A percentile compares a stretch with the other conserved stretches of the same genome.
These are phyloP conservation scores for Globisporangium nodosum DNA, from an alignment of 352 stramenopile genomes.

Conservation along the genomic window DNA sequence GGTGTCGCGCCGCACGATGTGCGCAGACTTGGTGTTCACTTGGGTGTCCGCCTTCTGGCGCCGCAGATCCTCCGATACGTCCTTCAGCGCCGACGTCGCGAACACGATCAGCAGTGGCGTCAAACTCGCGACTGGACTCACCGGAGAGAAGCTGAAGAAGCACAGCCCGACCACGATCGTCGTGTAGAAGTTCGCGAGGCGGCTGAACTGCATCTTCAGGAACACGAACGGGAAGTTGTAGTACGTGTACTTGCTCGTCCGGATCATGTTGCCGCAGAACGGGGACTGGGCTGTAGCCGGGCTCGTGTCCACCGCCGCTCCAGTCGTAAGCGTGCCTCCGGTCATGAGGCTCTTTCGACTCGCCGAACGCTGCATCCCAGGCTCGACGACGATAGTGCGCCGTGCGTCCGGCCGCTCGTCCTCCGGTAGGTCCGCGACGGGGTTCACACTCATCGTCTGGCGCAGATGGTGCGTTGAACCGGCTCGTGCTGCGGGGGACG, in stretches of 20 bases:
- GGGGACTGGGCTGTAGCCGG: slow-evolving; percentile 18
- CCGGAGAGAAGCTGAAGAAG: slow-evolving; percentile 85
- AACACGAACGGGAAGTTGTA: slow-evolving; percentile 90
- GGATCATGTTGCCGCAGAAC: slow-evolving; percentile 76
- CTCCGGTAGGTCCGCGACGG: slow-evolving; percentile 35
- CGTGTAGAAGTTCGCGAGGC: slow-evolving; percentile 86
- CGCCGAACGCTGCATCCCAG: slow-evolving; percentile 12
- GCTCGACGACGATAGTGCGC: slow-evolving; percentile 42
- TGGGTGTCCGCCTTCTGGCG: slow-evolving; percentile 69
- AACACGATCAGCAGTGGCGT: slow-evolving; percentile 86
- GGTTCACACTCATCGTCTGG: slow-evolving; percentile 58
- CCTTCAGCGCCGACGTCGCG: slow-evolving; percentile 83
- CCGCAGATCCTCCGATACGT: slow-evolving; percentile 77
- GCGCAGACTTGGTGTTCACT: slow-evolving; percentile 73
- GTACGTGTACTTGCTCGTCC: slow-evolving; percentile 88
- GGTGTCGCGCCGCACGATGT: slow-evolving; percentile 65
- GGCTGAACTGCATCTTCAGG: slow-evolving; percentile 88
- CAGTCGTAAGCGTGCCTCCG: neutral
- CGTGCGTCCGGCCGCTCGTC: slow-evolving; percentile 27
- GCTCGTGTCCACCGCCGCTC: slow-evolving; percentile 5
- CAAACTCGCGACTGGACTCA: slow-evolving; percentile 77
- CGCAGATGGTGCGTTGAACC: slow-evolving; percentile 40
- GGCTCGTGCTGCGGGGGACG: slow-evolving; percentile 22
- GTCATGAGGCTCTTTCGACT: slow-evolving; percentile 20
- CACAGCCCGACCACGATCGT: slow-evolving; percentile 86